Evolutionary conservation across 2,329 filamentous ascomycete species (phyloP).

Genomic region (Hypoxylon sp.): DNA sequence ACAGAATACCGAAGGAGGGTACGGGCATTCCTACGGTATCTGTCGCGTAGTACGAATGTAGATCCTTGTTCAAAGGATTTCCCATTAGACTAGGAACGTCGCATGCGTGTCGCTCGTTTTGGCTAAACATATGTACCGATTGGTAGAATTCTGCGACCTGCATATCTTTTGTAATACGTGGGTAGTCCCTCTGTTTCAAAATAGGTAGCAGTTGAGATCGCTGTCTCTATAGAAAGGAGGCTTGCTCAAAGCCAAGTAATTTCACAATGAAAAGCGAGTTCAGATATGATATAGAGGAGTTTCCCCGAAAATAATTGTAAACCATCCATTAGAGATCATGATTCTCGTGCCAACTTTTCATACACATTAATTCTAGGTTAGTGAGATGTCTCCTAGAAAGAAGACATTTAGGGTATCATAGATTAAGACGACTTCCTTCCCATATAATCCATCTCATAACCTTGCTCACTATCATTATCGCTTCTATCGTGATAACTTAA

Average conservation of each 20-base stretch:
- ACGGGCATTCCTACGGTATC: background rate
- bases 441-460: slow-evolving; percentile 47
- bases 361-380: slow-evolving; percentile 16
- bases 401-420: slow-evolving; percentile 18
- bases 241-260: too few relatives aligned
- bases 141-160: background rate
- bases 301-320: background rate
- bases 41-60: background rate
- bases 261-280: too few relatives aligned
- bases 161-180: background rate
- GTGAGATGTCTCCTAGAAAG: background rate
- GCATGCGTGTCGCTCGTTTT: background rate
- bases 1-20: background rate
- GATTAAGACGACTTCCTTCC: slow-evolving; percentile 31
- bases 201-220: too few relatives aligned
- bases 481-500: slow-evolving; percentile 47
- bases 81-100: background rate
- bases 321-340: background rate
- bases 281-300: background rate
- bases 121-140: background rate
- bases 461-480: slow-evolving; percentile 43
- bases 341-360: slow-evolving; percentile 16
- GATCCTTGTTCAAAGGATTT: slow-evolving; percentile 2
- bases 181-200: background rate
- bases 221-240: too few relatives aligned